A percentile compares a stretch with the other conserved stretches of the same genome.
Evolutionary conservation across 192 early-diverging fungal genomes (phyloP).

Genomic region (Spizellomyces sp.): DNA sequence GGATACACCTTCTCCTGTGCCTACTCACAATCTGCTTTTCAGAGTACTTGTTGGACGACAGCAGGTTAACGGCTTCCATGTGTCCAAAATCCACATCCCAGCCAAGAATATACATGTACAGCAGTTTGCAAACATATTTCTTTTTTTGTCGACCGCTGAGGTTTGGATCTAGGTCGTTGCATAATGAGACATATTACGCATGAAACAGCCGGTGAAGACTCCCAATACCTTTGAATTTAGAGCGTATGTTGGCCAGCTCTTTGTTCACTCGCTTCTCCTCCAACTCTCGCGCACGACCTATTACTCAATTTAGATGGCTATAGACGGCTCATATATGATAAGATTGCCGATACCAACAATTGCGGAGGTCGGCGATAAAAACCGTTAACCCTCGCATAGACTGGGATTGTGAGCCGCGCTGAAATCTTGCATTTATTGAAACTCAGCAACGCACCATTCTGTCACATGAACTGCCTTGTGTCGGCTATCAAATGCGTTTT

Average conservation of each 20-base stretch:
- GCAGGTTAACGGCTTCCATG: conserved; percentile 91
- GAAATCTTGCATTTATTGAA: no score
- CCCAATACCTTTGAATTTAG: conserved; percentile 92
- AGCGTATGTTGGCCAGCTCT: conserved; percentile 97
- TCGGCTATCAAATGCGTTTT: background rate
- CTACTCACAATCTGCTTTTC: conserved; percentile 94
- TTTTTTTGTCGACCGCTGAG: conserved; percentile 99
- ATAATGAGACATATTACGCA: background rate
- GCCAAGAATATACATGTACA: conserved; percentile 99
- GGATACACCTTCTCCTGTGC: background rate
- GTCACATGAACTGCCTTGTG: background rate
- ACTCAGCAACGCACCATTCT: no score
- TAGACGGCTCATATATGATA: background rate
- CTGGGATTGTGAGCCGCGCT: conserved; percentile 1
- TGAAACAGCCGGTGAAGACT: background rate
- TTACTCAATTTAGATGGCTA: background rate
- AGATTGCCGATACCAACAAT: conserved; percentile 70
- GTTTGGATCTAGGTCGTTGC: conserved; percentile 63
- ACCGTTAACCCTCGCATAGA: conserved; percentile 92
- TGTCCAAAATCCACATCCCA: conserved; percentile 99
- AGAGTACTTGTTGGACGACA: conserved; percentile 87
- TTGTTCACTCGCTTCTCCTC: conserved; percentile 99
- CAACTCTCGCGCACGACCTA: conserved; percentile 92
- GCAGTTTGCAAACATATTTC: conserved; percentile 98
- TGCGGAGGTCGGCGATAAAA: conserved; percentile 97